Conservation (phyloP, 257 asterid species). For the Nyctanthes arbortristis region DNA sequence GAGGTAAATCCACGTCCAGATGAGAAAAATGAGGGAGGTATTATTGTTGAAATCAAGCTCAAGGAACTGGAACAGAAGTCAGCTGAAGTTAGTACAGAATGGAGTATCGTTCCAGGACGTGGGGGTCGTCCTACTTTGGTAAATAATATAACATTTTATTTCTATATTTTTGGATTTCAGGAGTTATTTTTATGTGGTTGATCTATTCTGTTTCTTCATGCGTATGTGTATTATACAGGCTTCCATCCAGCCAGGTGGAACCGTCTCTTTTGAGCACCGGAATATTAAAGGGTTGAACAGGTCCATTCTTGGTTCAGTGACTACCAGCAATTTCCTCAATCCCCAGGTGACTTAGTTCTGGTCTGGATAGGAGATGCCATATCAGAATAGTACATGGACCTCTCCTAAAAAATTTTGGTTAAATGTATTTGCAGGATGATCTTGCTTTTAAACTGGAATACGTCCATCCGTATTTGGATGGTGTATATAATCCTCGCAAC, state of each 20-base stretch:
- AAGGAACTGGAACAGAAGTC: constrained; percentile 97
- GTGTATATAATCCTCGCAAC: constrained; percentile 81
- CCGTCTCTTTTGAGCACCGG: constrained; percentile 96
- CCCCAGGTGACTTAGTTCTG: constrained; percentile 68
- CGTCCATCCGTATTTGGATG: constrained; percentile 92
- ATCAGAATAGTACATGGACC: neutral
- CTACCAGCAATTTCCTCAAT: constrained; percentile 92
- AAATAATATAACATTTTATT: constrained; percentile 16
- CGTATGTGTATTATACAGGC: no score
- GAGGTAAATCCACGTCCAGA: constrained; percentile 98
- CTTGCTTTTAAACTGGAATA: constrained; percentile 96
- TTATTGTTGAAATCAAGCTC: constrained; percentile 84
- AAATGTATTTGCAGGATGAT: constrained; percentile 66
- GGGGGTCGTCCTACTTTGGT: constrained; percentile 98
- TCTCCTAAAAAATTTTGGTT: constrained; percentile 5
- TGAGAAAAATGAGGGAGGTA: constrained; percentile 96
- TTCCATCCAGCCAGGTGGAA: constrained; percentile 98
- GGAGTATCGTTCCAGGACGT: constrained; percentile 98
- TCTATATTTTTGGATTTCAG: constrained; percentile 7
- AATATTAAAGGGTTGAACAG: constrained; percentile 88
- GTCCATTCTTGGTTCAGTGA: constrained; percentile 93
- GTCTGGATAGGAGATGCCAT: neutral
- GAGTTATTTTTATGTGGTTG: constrained; percentile 18
- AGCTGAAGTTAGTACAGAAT: constrained; percentile 97
- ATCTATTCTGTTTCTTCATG: constrained; percentile 31